Base-by-base conservation (phyloP, 2,329 filamentous ascomycete species). In the Fusarium udum region DNA sequence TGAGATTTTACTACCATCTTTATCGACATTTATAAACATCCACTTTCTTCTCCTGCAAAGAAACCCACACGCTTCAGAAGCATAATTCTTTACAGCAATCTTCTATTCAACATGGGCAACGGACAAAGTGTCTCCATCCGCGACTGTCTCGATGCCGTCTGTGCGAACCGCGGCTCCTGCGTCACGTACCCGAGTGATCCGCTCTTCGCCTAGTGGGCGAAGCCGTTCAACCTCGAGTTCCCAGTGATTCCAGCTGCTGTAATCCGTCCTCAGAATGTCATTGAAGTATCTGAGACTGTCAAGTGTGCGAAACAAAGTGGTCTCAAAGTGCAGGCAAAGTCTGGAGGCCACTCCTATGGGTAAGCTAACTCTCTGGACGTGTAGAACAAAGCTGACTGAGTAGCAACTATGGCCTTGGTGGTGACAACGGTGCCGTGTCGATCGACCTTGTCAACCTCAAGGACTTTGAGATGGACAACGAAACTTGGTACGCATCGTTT, bases 311-410 rank as follows among this genome's bases (percentile, higher is more conserved):
- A 78, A 5, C 69, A 84, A 31, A 82, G 83, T 64, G 81, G 82
- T 11, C 79, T 88, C 59, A 87, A 88, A 71, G 88, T 92, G 0
- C 89, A 92, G 76, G 87, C 90, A 28, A 88, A 85, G 71, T 90
- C 89, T 4, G 91, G 90, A 8, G 91, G 91, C 0, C 91, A 92
- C 75, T 92, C 89, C 0, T 92, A 90, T 71, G 90, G 84, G 87
- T 88, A 78, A 74, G 85, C 68, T n/a, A 1, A 10, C 1, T 10
- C 1, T 51, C 37, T 0, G 7, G 4, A 26, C 5, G 1, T 7
- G 1, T 3, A 4, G 3, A 3, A 8, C 11, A 32, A 16, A 12
- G 48, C 45, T 72, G 4, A 69, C 6, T 3, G 6, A 6, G 20
- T 32, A 84, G 82, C 22, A 84, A 84, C 66, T 81, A 79, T 58